Evolutionary conservation across 352 stramenopile genomes (phyloP), one percentile per base, ranked within the genome.

Genomic region (Pythium aquatile): DNA sequence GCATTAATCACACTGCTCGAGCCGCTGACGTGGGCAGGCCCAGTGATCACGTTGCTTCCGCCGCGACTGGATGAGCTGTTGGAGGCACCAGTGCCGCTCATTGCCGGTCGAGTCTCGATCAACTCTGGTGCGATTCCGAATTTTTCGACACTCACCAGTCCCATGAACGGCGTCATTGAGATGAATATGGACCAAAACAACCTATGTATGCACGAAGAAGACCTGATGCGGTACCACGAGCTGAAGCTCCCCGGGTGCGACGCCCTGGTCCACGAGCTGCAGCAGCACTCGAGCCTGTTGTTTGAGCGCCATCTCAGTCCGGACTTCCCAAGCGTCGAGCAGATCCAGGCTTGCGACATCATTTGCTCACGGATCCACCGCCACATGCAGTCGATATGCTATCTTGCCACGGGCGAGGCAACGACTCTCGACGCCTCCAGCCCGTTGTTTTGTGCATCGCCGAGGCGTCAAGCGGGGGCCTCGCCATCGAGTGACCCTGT

Each of bases 151-250:
- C 61, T 90, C 28, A 73, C 72, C 5, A 68, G 62, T 13, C 78
- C 83, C 10, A 90, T 92, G 75, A 73, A 73, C 13, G 82, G 83
- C 16, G 79, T 94, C 13, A 88, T 92, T 53, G 80, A 92, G 63
- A 89, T 94, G 75, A 85, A 90, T 46, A 87, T 94, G 78, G 85
- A 94, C 60, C 73, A 85, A 32, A 90, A 92, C 63, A 76, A 78
- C 20, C 54, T 94, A 3, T 75, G 79, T 33, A 91, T 94, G 81
- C 81, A 94, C 55, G 78, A 88, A 61, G 81, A 92, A 40, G 83
- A 94, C 58, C 47, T 92, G 35, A 68, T 79, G 68, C 73, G 69
- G 14, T 90, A 91, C 61, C 85, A 94, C 57, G 82, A 92, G 33
- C 69, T 90, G 48, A 91, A 92, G 61, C 70, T 91, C 9, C 85